These are phyloP conservation scores for Millerozyma miso DNA, from an alignment of 805 yeast species.

Conservation along the genomic window DNA sequence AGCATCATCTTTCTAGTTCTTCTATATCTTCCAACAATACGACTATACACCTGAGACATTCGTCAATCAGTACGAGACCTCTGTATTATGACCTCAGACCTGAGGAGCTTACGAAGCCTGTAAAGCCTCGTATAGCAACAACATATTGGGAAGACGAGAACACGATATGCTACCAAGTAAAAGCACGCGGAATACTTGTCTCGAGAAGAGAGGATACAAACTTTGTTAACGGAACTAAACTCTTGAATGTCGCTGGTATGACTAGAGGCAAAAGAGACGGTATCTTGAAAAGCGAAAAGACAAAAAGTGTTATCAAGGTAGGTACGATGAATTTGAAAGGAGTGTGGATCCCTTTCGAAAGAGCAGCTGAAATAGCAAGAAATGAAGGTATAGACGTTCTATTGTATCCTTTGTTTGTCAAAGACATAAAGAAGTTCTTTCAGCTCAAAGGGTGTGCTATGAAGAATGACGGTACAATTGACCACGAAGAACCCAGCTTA, in stretches of 20 bases:
- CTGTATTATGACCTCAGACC: background rate
- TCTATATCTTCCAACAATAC: conserved; percentile 4
- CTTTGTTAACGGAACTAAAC: conserved; percentile 35
- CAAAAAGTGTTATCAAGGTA: conserved; percentile 25
- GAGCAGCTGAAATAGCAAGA: conserved; percentile 37
- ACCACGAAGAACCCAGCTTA: background rate
- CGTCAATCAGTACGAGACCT: conserved; percentile 10
- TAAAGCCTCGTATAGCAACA: conserved; percentile 33
- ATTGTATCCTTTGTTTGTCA: conserved; percentile 31
- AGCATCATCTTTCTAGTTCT: conserved; percentile 1
- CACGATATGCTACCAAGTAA: conserved; percentile 36
- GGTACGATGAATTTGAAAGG: conserved; percentile 41
- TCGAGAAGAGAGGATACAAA: conserved; percentile 33
- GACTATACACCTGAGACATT: conserved; percentile 12
- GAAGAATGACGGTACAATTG: conserved; percentile 9
- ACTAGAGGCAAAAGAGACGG: conserved; percentile 40
- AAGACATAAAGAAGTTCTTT: conserved; percentile 25
- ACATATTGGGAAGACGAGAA: conserved; percentile 35
- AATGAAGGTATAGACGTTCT: conserved; percentile 33
- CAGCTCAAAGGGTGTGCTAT: conserved; percentile 21
- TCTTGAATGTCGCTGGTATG: conserved; percentile 36
- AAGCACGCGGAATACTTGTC: conserved; percentile 28
- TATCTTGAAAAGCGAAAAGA: conserved; percentile 31
- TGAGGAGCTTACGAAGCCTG: conserved; percentile 13
- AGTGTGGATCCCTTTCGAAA: conserved; percentile 38